phyloP scores from a whole-genome alignment of 768 basidiomycete genomes.

The Trametes coccinea region DNA sequence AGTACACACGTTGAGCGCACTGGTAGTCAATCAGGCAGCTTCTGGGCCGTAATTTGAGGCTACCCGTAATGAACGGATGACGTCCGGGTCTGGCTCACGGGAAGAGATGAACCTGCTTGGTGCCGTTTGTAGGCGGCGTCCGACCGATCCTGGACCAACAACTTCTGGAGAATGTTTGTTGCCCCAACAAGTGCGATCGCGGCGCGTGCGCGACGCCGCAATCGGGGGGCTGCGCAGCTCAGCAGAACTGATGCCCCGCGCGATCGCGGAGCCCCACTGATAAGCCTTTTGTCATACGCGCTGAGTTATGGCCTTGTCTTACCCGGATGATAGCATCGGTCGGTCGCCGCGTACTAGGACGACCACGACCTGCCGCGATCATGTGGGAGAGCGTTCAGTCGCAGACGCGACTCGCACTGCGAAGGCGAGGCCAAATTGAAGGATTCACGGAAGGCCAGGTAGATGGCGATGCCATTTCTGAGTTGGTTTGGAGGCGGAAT shows the following conservation, averaged over 20 bases:
- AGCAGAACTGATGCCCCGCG: constrained; percentile 11
- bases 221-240: constrained; percentile 3
- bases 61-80: background rate
- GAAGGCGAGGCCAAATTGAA: too few relatives aligned
- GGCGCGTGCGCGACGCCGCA: background rate
- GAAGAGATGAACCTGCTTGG: background rate
- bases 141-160: constrained; percentile 15
- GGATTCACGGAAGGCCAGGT: too few relatives aligned
- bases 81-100: background rate
- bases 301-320: background rate
- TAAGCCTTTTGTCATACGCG: constrained; percentile 4
- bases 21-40: background rate
- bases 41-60: background rate
- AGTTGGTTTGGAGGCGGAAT: background rate
- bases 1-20: background rate
- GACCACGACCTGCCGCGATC: too few relatives aligned
- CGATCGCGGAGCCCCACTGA: constrained; percentile 8
- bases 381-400: too few relatives aligned
- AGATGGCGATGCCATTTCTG: too few relatives aligned
- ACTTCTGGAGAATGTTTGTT: constrained; percentile 11
- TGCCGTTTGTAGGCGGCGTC: background rate
- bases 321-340: too few relatives aligned
- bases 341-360: too few relatives aligned
- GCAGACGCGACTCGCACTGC: too few relatives aligned
- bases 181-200: background rate